Base-by-base conservation (phyloP, 31 red algal genomes). In the Porphyra umbilicalis region DNA sequence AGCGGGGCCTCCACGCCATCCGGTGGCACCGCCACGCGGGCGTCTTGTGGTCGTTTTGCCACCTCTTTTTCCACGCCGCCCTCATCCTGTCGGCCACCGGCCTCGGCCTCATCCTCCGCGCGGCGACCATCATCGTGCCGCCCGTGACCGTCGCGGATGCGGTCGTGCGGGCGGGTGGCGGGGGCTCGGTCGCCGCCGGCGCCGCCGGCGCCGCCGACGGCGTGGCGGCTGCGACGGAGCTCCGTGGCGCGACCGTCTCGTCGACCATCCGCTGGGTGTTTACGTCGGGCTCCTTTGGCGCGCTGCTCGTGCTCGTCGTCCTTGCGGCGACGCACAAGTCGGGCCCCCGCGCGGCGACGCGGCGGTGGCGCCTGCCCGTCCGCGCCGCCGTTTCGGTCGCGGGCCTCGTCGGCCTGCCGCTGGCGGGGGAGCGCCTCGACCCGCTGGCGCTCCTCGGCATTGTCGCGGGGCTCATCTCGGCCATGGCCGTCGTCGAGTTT, bases 261-360 rank as follows among this genome's bases (percentile, higher is more conserved):
- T 32, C 11, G 9, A 15, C 78, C 35, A 35, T 14, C 35, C 84
- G 35, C 35, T 34, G 77, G n/a, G 33, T 76, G 1, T 80, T 76
- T 35, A 20, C 84, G 0, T 35, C 78, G n/a, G n/a, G 16, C 36
- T 42, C 33, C 15, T 44, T 74, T 38, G 35, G 30, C 42, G 44
- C 84, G 2, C 38, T 46, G 37, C 77, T 78, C 36, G 31, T 75
- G 71, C 68, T n/a, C 79, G 77, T 67, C 38, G 33, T 25, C 79
- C 42, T 32, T 35, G 37, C 74, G 79, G 10, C 44, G n/a, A 74
- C 79, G 32, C 37, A 35, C 35, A 35, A 78, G 34, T 78, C 35
- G 76, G 35, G 32, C 34, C 34, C 76, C 16, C 76, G 76, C 30
- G 76, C 32, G 35, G 35, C 34, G 76, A 35, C 76, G 33, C 32